Evolutionary conservation across 768 basidiomycete species (phyloP).

Genomic region (Serendipita sp.): DNA sequence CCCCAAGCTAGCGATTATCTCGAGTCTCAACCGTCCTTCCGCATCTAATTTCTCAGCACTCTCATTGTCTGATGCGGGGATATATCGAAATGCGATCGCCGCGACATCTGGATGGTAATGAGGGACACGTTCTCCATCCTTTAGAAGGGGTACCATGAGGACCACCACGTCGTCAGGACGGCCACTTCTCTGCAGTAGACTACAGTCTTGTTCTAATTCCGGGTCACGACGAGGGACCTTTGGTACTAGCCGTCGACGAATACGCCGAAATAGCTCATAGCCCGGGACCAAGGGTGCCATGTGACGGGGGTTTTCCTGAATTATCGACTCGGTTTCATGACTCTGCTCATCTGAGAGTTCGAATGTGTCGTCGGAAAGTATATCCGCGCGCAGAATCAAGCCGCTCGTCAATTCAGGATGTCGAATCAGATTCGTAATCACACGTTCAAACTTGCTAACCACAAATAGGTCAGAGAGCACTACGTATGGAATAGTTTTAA

Average conservation of each 20-base stretch:
- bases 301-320: conserved; percentile 12
- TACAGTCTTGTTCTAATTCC: conserved; percentile 62
- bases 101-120: conserved; percentile 81
- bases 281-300: conserved; percentile 13
- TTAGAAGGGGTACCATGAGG: conserved; percentile 22
- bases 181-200: conserved; percentile 41
- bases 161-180: conserved; percentile 14
- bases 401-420: conserved; percentile 92
- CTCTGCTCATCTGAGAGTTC: conserved; percentile 2
- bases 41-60: conserved; percentile 9
- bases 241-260: conserved; percentile 24
- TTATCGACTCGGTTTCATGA: conserved; percentile 1
- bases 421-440: conserved; percentile 54
- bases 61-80: conserved; percentile 9
- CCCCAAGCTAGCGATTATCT: conserved; percentile 21
- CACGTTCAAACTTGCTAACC: conserved; percentile 47
- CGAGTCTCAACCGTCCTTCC: neutral
- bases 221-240: conserved; percentile 44
- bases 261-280: conserved; percentile 18
- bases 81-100: conserved; percentile 69
- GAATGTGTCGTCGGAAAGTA: conserved; percentile 11
- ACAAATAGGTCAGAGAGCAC: neutral
- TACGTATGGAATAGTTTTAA: too few relatives aligned
- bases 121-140: conserved; percentile 37
- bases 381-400: conserved; percentile 74